phyloP scores from a whole-genome alignment of 2,329 filamentous ascomycete species.

The Claviceps cyperi region DNA sequence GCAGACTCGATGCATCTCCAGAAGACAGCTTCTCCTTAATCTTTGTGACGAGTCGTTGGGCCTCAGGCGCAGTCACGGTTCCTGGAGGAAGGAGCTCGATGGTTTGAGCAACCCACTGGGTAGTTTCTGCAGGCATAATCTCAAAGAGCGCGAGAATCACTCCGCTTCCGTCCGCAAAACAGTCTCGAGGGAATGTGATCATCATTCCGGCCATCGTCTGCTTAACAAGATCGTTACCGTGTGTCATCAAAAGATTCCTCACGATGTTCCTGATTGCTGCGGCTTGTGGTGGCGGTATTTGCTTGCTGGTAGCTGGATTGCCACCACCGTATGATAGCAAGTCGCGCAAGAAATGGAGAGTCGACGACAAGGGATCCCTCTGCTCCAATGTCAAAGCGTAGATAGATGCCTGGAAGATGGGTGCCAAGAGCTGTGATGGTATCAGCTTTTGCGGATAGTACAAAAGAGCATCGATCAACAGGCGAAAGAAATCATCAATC shows the following conservation, averaged over 20 bases:
- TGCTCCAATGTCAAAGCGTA: conserved; percentile 81
- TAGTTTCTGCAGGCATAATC: conserved; percentile 65
- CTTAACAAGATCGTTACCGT: conserved; percentile 70
- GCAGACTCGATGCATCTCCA: conserved; percentile 43
- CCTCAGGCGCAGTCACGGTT: conserved; percentile 66
- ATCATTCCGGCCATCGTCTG: conserved; percentile 95
- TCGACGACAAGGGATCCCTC: conserved; percentile 78
- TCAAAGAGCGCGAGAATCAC: conserved; percentile 86
- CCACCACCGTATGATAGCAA: conserved; percentile 77
- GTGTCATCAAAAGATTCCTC: conserved; percentile 51
- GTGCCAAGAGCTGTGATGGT: conserved; percentile 60
- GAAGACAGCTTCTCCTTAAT: conserved; percentile 64
- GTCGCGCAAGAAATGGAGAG: conserved; percentile 85
- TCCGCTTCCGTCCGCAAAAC: conserved; percentile 85
- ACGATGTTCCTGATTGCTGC: conserved; percentile 59
- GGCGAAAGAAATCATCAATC: conserved; percentile 92
- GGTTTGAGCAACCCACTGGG: conserved; percentile 70
- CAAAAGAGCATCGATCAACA: conserved; percentile 79
- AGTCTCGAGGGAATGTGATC: conserved; percentile 94
- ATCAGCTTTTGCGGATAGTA: conserved; percentile 83
- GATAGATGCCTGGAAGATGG: conserved; percentile 76
- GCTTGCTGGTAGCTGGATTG: conserved; percentile 50
- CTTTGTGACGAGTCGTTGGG: conserved; percentile 63
- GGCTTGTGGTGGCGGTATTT: conserved; percentile 42
- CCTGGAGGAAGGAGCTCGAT: conserved; percentile 72